These are phyloP conservation scores for Discostella stelligeroides DNA, from an alignment of 108 stramenopile genomes.

Conservation along the genomic window DNA sequence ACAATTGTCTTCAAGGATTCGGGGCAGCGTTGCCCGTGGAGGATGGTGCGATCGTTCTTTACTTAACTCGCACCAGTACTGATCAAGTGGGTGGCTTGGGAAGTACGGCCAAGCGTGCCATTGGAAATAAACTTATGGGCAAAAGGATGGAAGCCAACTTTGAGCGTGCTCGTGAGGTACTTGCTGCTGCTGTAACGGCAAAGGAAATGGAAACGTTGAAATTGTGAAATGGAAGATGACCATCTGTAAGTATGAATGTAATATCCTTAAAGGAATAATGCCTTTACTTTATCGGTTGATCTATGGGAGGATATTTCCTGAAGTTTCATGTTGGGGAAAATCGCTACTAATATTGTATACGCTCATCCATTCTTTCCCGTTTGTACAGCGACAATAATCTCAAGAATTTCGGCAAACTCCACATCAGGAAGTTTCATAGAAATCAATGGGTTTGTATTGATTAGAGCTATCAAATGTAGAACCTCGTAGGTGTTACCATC, in stretches of 20 bases:
- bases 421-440: conserved; percentile 6
- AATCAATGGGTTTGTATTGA: conserved; percentile 6
- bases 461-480: too few species aligned
- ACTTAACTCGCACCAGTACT: conserved; percentile 58
- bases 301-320: neutral
- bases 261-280: neutral
- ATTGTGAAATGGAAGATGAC: neutral
- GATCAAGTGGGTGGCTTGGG: conserved; percentile 65
- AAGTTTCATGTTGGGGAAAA: neutral
- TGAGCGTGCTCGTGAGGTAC: conserved; percentile 44
- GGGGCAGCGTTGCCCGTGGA: conserved; percentile 47
- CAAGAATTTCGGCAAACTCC: conserved; percentile 9
- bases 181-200: conserved; percentile 20
- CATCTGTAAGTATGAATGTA: neutral
- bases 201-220: conserved; percentile 14
- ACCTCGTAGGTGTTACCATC: neutral
- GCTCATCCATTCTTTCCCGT: neutral
- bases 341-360: neutral
- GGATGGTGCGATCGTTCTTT: conserved; percentile 53
- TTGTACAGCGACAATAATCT: conserved; percentile 6
- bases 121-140: conserved; percentile 59
- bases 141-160: conserved; percentile 52
- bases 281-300: neutral
- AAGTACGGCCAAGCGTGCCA: conserved; percentile 49
- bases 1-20: conserved; percentile 63